Evolutionary conservation across 2,329 filamentous ascomycete genomes (phyloP).

Genomic region (Nothophoma quercina): DNA sequence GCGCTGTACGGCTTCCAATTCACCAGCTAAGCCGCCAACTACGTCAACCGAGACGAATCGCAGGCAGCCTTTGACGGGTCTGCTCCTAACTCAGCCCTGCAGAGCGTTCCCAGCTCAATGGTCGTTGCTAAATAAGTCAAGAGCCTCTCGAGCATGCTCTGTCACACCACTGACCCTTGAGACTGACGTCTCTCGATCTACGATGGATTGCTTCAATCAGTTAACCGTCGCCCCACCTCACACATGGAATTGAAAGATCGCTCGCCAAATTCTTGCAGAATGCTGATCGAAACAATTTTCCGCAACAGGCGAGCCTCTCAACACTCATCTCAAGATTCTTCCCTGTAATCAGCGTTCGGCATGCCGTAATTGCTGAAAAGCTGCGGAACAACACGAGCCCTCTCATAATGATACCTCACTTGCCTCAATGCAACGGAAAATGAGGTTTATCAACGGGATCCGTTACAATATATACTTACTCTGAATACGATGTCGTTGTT

Average conservation of each 20-base stretch:
- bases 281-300: constrained; percentile 15
- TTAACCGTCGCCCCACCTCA: constrained; percentile 8
- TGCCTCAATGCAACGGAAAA: too few species aligned
- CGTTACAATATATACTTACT: neutral
- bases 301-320: constrained; percentile 2
- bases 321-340: neutral
- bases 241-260: constrained; percentile 7
- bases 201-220: constrained; percentile 9
- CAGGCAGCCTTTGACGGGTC: neutral
- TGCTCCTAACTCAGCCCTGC: neutral
- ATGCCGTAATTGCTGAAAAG: neutral
- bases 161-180: neutral
- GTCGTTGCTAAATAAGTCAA: neutral
- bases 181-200: constrained; percentile 12
- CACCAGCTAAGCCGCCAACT: constrained; percentile 19
- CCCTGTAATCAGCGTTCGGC: neutral
- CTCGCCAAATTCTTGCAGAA: constrained; percentile 9
- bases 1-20: constrained; percentile 6
- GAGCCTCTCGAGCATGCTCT: neutral
- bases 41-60: constrained; percentile 33
- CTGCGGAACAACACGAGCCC: neutral
- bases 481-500: neutral
- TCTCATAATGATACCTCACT: neutral
- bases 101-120: neutral
- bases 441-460: too few species aligned